Base-by-base conservation (phyloP, 345 rosid genomes). In the Lepidium didymum region DNA sequence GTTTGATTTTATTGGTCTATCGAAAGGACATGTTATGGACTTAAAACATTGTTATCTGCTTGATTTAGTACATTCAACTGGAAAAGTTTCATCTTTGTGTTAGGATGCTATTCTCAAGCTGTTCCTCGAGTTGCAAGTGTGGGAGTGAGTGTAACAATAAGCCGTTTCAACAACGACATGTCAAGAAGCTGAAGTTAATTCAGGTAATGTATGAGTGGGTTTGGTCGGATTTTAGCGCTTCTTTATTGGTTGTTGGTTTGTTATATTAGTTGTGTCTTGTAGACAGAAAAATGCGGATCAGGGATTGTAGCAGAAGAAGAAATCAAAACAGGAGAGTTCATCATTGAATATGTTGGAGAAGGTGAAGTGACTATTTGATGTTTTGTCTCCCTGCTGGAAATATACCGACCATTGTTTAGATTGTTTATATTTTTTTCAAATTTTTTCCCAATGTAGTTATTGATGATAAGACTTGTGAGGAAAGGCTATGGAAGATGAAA, bases 401-500 rank as follows among this genome's bases (percentile, higher is more conserved):
- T 44, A 13, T 43, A 72, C 55, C 4, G 6, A 27, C 23, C 8
- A 0, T 74, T 40, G 56, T 49, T 78, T 14, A 55, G 14, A 8
- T 3, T 57, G 35, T 15, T 1, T 64, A 3, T 57, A 10, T 15
- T 43, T 4, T 27, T 7, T 27, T 14, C 2, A 7, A 45, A 19
- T 15, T 6, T 54, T 41, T 49, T 33, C 37, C 63, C 11, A 47
- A 23, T 77, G 79, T 81, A 95, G 98, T 95, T 65, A 95, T 95
- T 62, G 97, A 95, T 81, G 99, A 95, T 80, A 91, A 86, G 77
- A 91, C 96, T 23, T 95, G 99, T 71, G 99, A 95, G 76, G 97
- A 91, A 74, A 84, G 99, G 78, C 99, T 95, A 69, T 95, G 99
- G 99, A 85, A 81, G 70, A 89, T 91, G 99, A 91, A 91, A 72